Percentiles rank a stretch among this genome's conserved stretches.
Conservation (phyloP, 345 rosid genomes). For the Mallotus nudiflorus region DNA sequence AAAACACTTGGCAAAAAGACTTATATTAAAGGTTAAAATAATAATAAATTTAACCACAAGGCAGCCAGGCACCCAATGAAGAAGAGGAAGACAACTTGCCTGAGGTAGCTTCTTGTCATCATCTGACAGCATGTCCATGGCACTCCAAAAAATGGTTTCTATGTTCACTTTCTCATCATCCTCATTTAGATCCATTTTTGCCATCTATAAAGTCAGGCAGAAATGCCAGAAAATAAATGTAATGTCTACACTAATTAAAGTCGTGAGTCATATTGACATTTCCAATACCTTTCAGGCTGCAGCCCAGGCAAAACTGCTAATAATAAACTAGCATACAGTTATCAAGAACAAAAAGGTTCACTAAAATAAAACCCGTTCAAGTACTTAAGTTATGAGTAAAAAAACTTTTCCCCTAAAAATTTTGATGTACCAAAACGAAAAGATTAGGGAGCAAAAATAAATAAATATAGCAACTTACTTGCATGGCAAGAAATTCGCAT, state of each 20-base stretch:
- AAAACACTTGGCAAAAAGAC: not conserved
- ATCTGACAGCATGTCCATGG: constrained; percentile 95
- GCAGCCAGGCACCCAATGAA: constrained; percentile 14
- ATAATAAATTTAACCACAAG: not conserved
- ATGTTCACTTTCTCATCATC: constrained; percentile 85
- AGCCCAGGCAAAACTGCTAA: not conserved
- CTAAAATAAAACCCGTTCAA: not conserved
- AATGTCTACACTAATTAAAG: constrained; percentile 2
- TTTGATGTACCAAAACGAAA: not conserved
- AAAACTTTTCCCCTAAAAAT: not conserved
- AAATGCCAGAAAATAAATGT: not conserved
- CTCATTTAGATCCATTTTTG: constrained; percentile 88
- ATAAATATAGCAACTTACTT: constrained; percentile 45
- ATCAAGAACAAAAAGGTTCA: not conserved
- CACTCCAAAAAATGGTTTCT: constrained; percentile 91
- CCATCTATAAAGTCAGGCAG: constrained; percentile 53
- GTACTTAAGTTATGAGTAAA: not conserved
- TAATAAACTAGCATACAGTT: not conserved
- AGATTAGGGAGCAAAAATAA: not conserved
- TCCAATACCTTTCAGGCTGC: not conserved
- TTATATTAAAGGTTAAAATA: not conserved
- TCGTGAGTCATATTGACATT: not conserved
- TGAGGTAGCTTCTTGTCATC: constrained; percentile 99
- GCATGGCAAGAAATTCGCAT: constrained; percentile 97
- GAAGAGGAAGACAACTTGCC: constrained; percentile 53